Evolutionary conservation across 331 rosid species (phyloP).

Genomic region (Malus hybrid): DNA sequence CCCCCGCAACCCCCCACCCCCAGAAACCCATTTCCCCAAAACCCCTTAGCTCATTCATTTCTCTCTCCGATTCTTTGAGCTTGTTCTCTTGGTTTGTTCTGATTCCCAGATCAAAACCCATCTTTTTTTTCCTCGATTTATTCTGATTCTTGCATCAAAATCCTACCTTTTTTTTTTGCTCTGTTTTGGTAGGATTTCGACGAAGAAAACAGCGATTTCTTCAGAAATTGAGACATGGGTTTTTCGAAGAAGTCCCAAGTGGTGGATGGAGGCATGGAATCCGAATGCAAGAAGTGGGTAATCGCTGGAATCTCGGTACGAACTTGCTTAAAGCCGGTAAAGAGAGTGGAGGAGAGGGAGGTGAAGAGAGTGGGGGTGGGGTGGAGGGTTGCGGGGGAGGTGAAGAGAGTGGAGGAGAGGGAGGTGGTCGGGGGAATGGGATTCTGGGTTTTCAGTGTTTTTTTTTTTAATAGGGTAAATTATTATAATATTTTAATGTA

Average conservation of each 20-base stretch:
- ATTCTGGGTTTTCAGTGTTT: no score
- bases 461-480: no score
- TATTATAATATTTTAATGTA: no score
- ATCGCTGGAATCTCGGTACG: slow-evolving; percentile 61
- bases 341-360: not conserved
- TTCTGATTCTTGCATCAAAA: slow-evolving; percentile 33
- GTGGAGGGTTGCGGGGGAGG: no score
- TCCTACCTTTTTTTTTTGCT: not conserved
- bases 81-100: slow-evolving; percentile 1
- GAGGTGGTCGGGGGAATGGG: no score
- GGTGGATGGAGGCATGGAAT: slow-evolving; percentile 45
- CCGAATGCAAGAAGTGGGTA: slow-evolving; percentile 65
- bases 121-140: slow-evolving; percentile 6
- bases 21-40: no score
- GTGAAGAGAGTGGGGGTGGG: no score
- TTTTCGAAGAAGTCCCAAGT: slow-evolving; percentile 64
- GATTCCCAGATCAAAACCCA: slow-evolving; percentile 16
- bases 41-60: no score
- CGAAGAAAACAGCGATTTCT: not conserved
- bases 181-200: not conserved
- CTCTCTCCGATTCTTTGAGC: no score
- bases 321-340: slow-evolving; percentile 58
- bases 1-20: no score
- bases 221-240: slow-evolving; percentile 44
- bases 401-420: no score